Base-by-base conservation (phyloP, 495 filamentous ascomycete genomes). In the Xanthoparmelia taractica region DNA sequence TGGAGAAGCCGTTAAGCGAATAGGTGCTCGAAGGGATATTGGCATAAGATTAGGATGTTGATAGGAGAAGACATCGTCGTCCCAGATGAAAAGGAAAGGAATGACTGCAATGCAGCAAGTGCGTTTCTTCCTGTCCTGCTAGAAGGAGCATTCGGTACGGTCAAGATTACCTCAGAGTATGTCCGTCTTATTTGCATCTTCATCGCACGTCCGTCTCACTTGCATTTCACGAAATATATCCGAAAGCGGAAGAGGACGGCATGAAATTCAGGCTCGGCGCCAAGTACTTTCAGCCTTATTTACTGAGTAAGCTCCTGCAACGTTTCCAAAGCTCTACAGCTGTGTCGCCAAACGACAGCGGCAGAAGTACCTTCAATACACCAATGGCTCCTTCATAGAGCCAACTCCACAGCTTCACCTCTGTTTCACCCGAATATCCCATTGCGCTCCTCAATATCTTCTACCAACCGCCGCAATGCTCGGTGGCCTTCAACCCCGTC, bases 401-500 rank as follows among this genome's bases (percentile, higher is more conserved):
- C 5, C 20, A 5, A 7, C 1, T 37, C 31, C 3, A 33, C 23
- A 45, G 37, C 38, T 43, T 25, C 38, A 33, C 8, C 57, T 59
- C 37, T 17, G 17, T 2, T 7, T 12, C 12, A 50, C 12, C 50
- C 29, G 27, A 31, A 23, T 33, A 2, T 59, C 41, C 18, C 34
- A 33, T 43, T 25, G 27, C 8, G 27, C 11, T 12, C 25, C 25
- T 38, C 57, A 33, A 15, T 6, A 12, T 15, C 7, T n/a, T 38
- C 27, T 36, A 4, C 29, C 37, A 43, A 23, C 2, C 55, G 52
- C 34, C 47, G 45, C 40, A 57, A 57, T 57, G 55, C 55, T 57
- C 55, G 55, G 47, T 25, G 47, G 47, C 25, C 47, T 50, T 12
- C 47, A 50, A 80, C 68, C 50, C 29, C 50, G 50, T 33, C 50